Percentiles rank a stretch among this genome's conserved stretches.
Evolutionary conservation across 2,329 filamentous ascomycete species (phyloP).

Genomic region (Nigrograna mackinnonii): DNA sequence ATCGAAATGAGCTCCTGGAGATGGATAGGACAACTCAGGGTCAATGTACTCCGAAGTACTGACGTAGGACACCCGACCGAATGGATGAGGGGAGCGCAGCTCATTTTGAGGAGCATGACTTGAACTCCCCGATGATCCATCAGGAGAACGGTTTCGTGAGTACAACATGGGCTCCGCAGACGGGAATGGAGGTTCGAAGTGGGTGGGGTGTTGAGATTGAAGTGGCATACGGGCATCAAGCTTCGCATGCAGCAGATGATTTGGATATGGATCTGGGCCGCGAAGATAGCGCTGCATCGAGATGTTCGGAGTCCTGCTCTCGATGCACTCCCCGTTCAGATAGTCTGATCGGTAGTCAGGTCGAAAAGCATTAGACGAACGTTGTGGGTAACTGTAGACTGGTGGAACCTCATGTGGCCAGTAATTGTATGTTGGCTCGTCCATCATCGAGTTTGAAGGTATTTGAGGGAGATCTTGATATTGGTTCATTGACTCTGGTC

Average conservation of each 20-base stretch:
- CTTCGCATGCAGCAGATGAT: background rate
- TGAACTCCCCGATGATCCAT: constrained; percentile 32
- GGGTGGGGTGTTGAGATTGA: background rate
- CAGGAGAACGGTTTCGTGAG: constrained; percentile 34
- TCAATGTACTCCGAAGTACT: constrained; percentile 22
- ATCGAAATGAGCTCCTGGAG: constrained; percentile 17
- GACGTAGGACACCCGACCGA: constrained; percentile 17
- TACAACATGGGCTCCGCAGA: background rate
- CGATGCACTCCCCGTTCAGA: background rate
- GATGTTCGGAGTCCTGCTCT: background rate
- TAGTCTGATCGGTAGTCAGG: too few relatives aligned
- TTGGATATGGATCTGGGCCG: constrained; percentile 17
- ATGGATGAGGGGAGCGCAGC: constrained; percentile 25
- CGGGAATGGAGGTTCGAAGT: background rate
- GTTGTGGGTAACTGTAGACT: too few relatives aligned
- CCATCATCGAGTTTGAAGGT: constrained; percentile 16
- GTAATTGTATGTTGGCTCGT: constrained; percentile 17
- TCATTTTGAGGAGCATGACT: constrained; percentile 36
- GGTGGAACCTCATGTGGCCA: constrained; percentile 18
- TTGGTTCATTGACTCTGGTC: too few relatives aligned
- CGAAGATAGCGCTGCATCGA: constrained; percentile 38
- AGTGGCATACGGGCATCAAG: background rate
- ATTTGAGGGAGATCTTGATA: constrained; percentile 36
- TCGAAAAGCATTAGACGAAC: too few relatives aligned
- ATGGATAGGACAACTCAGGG: constrained; percentile 18